Evolutionary conservation across 2,329 filamentous ascomycete species (phyloP).

Genomic region (Penicillium sp.): DNA sequence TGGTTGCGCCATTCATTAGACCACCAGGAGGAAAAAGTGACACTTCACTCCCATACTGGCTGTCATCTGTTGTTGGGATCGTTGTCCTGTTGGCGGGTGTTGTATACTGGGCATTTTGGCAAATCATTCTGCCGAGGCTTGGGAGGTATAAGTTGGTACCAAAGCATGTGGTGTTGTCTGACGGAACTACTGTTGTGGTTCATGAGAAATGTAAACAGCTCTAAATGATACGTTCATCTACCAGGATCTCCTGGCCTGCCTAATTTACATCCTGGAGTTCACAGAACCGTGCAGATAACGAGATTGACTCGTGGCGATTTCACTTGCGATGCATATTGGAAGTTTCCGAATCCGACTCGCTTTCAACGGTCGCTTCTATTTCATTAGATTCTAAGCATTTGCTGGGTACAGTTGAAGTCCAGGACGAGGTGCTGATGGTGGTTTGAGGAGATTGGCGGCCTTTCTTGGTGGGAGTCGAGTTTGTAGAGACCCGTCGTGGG

Average conservation of each 20-base stretch:
- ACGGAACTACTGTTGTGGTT: constrained; percentile 20
- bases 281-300: too few species aligned
- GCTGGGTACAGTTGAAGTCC: neutral
- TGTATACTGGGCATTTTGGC: constrained; percentile 42
- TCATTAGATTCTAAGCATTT: neutral
- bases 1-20: constrained; percentile 54
- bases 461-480: neutral
- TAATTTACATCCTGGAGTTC: too few species aligned
- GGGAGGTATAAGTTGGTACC: constrained; percentile 17
- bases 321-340: neutral
- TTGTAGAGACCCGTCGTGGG: neutral
- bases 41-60: constrained; percentile 48
- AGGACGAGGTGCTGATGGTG: neutral
- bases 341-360: neutral
- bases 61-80: constrained; percentile 48
- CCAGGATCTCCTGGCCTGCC: too few species aligned
- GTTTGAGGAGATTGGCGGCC: neutral
- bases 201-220: constrained; percentile 6
- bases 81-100: constrained; percentile 44
- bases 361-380: neutral
- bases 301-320: neutral
- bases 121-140: constrained; percentile 12
- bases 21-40: constrained; percentile 43
- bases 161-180: constrained; percentile 12
- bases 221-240: neutral